Evolutionary conservation across 352 stramenopile genomes (phyloP).

Genomic region (Pythium diclinum): DNA sequence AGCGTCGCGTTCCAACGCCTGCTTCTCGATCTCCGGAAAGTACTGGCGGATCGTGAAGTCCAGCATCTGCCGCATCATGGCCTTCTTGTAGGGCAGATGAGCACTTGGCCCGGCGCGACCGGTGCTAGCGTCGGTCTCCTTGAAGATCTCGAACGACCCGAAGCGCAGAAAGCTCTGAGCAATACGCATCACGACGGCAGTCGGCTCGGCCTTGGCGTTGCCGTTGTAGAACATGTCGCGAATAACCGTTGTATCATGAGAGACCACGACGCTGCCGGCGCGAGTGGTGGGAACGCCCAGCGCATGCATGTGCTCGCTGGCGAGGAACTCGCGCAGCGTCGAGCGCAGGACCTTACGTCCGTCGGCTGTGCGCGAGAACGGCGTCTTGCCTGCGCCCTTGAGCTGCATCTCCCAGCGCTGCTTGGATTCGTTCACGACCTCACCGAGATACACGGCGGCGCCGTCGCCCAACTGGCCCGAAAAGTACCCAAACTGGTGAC

Average conservation of each 20-base stretch:
- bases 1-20: slow-evolving; percentile 9
- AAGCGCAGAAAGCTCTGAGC: slow-evolving; percentile 93
- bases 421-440: slow-evolving; percentile 49
- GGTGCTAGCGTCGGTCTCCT: slow-evolving; percentile 58
- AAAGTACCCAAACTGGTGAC: slow-evolving; percentile 91
- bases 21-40: slow-evolving; percentile 46
- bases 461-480: slow-evolving; percentile 91
- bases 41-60: slow-evolving; percentile 76
- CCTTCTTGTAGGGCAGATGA: slow-evolving; percentile 54
- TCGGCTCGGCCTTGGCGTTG: slow-evolving; percentile 76
- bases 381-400: slow-evolving; percentile 94
- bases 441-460: slow-evolving; percentile 86
- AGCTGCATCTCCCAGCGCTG: slow-evolving; percentile 93
- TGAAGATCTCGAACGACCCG: slow-evolving; percentile 96
- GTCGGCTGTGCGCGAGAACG: slow-evolving; percentile 93
- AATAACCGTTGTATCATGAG: slow-evolving; percentile 61
- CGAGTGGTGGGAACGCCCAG: slow-evolving; percentile 93
- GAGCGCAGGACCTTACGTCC: slow-evolving; percentile 92
- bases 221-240: slow-evolving; percentile 90
- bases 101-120: slow-evolving; percentile 68
- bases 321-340: slow-evolving; percentile 96
- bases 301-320: slow-evolving; percentile 94
- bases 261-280: slow-evolving; percentile 78
- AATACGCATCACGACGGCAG: slow-evolving; percentile 85
- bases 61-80: slow-evolving; percentile 74